These are phyloP conservation scores for Macrotyloma uniflorum DNA, from an alignment of 306 rosid species.

Conservation along the genomic window DNA sequence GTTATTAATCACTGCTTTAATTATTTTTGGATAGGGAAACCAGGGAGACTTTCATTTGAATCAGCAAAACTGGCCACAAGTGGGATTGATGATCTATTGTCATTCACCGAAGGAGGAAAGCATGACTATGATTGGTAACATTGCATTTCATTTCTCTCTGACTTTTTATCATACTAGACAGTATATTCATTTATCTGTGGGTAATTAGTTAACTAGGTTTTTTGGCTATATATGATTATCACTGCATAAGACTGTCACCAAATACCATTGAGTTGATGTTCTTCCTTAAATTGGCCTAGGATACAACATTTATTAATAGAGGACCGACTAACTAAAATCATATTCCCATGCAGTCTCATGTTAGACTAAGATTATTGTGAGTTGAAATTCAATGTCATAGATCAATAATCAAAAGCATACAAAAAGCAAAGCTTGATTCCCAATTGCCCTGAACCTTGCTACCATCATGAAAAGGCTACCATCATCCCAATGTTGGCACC, in stretches of 20 bases:
- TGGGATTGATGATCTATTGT: conserved; percentile 76
- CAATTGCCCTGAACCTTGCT: background rate
- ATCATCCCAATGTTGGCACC: background rate
- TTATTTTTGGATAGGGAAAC: conserved; percentile 43
- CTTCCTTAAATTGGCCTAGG: background rate
- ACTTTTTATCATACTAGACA: background rate
- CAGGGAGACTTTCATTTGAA: conserved; percentile 71
- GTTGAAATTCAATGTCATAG: background rate
- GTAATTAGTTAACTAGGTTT: background rate
- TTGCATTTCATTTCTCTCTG: background rate
- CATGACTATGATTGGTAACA: conserved; percentile 83
- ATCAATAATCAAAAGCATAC: background rate
- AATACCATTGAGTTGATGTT: background rate
- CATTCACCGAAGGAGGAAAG: conserved; percentile 74
- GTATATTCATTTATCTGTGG: background rate
- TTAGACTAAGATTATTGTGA: background rate
- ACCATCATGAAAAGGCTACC: background rate
- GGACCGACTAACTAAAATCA: background rate
- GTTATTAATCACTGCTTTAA: background rate
- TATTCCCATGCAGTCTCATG: background rate
- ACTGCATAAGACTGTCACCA: background rate
- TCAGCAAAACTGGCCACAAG: conserved; percentile 53
- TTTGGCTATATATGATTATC: background rate
- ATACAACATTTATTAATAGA: background rate
- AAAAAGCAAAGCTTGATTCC: background rate